Evolutionary conservation across 495 filamentous ascomycete genomes (phyloP).

Genomic region (Penicillium pancosmium): DNA sequence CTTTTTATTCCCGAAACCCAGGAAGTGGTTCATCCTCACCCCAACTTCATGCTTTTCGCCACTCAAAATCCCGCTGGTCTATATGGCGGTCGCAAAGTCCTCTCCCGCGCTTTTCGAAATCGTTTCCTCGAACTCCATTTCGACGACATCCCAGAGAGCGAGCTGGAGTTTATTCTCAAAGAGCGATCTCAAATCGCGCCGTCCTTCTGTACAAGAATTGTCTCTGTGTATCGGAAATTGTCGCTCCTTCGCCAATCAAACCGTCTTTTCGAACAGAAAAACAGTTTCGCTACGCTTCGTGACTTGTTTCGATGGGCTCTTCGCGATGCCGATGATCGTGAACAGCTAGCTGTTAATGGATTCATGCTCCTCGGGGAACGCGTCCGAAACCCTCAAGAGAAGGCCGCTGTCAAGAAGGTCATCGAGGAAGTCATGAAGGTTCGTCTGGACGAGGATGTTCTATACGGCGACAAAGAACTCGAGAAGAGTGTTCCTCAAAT

Average conservation of each 20-base stretch:
- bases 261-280: slow-evolving; percentile 93
- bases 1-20: slow-evolving; percentile 97
- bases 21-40: slow-evolving; percentile 85
- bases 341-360: slow-evolving; percentile 88
- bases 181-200: slow-evolving; percentile 86
- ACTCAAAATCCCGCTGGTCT: slow-evolving; percentile 96
- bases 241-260: slow-evolving; percentile 85
- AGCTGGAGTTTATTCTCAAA: slow-evolving; percentile 90
- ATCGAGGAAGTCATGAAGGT: slow-evolving; percentile 95
- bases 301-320: slow-evolving; percentile 98
- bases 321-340: slow-evolving; percentile 77
- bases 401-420: slow-evolving; percentile 77
- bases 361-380: slow-evolving; percentile 96
- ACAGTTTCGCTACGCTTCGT: slow-evolving; percentile 93
- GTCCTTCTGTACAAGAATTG: slow-evolving; percentile 87
- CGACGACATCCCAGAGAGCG: slow-evolving; percentile 94
- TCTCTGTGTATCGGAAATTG: slow-evolving; percentile 90
- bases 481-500: slow-evolving; percentile 45
- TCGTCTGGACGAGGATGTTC: slow-evolving; percentile 66
- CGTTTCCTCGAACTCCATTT: slow-evolving; percentile 97
- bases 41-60: slow-evolving; percentile 98
- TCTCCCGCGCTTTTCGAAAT: slow-evolving; percentile 94
- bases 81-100: slow-evolving; percentile 90
- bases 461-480: slow-evolving; percentile 69
- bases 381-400: slow-evolving; percentile 88